phyloP scores from a whole-genome alignment of 768 basidiomycete species.

The Tephrocybe sp. region DNA sequence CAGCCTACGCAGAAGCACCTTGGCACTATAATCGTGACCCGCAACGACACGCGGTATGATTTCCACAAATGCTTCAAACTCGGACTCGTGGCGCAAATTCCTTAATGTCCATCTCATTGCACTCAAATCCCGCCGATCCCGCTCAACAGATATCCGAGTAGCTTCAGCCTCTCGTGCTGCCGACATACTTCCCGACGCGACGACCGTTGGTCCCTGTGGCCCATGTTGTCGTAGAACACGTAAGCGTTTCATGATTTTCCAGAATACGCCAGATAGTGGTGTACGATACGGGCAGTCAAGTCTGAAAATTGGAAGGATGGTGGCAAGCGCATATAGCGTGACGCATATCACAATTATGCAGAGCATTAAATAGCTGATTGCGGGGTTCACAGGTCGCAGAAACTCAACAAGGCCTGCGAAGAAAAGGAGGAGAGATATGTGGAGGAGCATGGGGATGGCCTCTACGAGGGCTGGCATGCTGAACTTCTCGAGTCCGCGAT shows the following conservation, averaged over 20 bases:
- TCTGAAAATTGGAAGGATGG: slow-evolving; percentile 30
- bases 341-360: slow-evolving; percentile 27
- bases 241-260: slow-evolving; percentile 26
- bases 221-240: slow-evolving; percentile 22
- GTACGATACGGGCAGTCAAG: slow-evolving; percentile 35
- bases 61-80: slow-evolving; percentile 35
- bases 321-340: slow-evolving; percentile 28
- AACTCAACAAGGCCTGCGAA: slow-evolving; percentile 47
- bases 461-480: slow-evolving; percentile 37
- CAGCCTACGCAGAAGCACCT: slow-evolving; percentile 31
- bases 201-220: slow-evolving; percentile 16
- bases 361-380: slow-evolving; percentile 30
- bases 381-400: slow-evolving; percentile 33
- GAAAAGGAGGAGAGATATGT: slow-evolving; percentile 48
- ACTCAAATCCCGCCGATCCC: slow-evolving; percentile 37
- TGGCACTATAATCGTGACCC: slow-evolving; percentile 37
- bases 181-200: slow-evolving; percentile 22
- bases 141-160: slow-evolving; percentile 28
- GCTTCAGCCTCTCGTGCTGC: slow-evolving; percentile 34
- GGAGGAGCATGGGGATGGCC: slow-evolving; percentile 43
- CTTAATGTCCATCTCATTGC: slow-evolving; percentile 39
- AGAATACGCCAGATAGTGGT: slow-evolving; percentile 30
- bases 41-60: slow-evolving; percentile 33
- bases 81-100: slow-evolving; percentile 31
- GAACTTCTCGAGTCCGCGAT: slow-evolving; percentile 36